Evolutionary conservation across 2,329 filamentous ascomycete genomes (phyloP), one percentile per base, ranked within the genome.

Genomic region (Talaromyces pinophilus): DNA sequence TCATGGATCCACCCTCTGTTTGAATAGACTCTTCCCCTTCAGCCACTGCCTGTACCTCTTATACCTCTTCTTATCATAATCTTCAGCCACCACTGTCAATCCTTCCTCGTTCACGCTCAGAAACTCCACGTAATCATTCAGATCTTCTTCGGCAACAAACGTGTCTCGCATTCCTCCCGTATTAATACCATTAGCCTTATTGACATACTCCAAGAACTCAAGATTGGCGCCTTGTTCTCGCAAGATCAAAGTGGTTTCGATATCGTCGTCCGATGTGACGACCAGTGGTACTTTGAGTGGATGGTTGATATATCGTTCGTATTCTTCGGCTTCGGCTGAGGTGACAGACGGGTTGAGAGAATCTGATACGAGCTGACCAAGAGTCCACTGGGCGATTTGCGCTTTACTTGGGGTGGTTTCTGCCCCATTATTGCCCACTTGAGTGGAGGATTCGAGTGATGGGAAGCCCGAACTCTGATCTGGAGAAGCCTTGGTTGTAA

Each of bases 41-140:
- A 99, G 83, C 94, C 95, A 99, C 80, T 97, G 96, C 73, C 90
- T 83, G 79, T 99, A 99, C 10, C 93, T 92, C 80, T 97, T 98
- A 79, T 99, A 99, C 71, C 95, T 85, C 84, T 98, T 97, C 85
- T 96, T 98, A 48, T 86, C 85, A 55, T 88, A 85, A 77, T 98
- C 95, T 73, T 96, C 93, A 54, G 93, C 90, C 1, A 88, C 89
- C 15, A 98, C 94, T 2, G 92, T 96, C 62, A 99, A 81, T 19
- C 92, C 92, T 72, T 97, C 92, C 68, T 95, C 91, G 4, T 86
- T 87, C 13, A 95, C 87, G 52, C 85, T 86, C 65, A 97, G 77
- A 73, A 95, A 90, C 68, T 95, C 91, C 35, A 83, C 83, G 77
- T 96, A 97, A 66, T 92, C 87, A 22, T 86, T 86, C 55, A 90